A percentile compares a stretch with the other conserved stretches of the same genome.
phyloP scores from a whole-genome alignment of 2,329 filamentous ascomycete species.

The Cryphonectria nitschkei region DNA sequence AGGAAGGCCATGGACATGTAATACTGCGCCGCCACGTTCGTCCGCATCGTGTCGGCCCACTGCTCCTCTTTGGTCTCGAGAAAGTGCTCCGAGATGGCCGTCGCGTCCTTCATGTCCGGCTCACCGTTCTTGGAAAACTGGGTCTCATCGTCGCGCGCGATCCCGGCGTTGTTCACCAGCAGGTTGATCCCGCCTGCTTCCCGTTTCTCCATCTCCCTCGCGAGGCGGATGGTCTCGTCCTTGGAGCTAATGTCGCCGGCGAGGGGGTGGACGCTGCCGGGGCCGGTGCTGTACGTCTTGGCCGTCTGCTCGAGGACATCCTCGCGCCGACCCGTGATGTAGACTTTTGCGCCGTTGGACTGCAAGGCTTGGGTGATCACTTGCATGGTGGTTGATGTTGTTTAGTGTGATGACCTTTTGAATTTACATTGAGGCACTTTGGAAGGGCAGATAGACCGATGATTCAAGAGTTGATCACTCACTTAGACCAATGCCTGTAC shows the following conservation, averaged over 20 bases:
- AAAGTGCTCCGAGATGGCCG: conserved; percentile 55
- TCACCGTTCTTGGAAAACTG: conserved; percentile 49
- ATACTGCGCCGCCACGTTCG: conserved; percentile 53
- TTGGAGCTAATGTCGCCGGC: conserved; percentile 41
- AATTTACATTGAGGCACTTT: background rate
- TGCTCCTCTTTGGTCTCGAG: conserved; percentile 48
- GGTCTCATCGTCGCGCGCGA: conserved; percentile 55
- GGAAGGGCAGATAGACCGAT: background rate
- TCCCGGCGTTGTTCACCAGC: conserved; percentile 55
- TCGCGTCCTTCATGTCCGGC: conserved; percentile 50
- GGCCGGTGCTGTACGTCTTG: conserved; percentile 20
- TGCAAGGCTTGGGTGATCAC: conserved; percentile 26
- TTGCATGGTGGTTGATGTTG: background rate
- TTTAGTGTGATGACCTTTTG: background rate
- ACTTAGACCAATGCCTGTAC: conserved; percentile 24
- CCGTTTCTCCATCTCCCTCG: conserved; percentile 54
- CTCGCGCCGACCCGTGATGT: conserved; percentile 21
- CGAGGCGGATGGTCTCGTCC: conserved; percentile 49
- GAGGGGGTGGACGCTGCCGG: background rate
- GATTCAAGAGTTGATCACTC: background rate
- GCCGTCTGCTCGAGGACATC: conserved; percentile 20
- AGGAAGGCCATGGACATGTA: conserved; percentile 57
- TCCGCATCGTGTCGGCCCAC: conserved; percentile 54
- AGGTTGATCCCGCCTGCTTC: conserved; percentile 57
- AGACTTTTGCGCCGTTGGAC: conserved; percentile 25